These are phyloP conservation scores for Vanilla planifolia DNA, from an alignment of 106 monocot genomes.

Conservation along the genomic window DNA sequence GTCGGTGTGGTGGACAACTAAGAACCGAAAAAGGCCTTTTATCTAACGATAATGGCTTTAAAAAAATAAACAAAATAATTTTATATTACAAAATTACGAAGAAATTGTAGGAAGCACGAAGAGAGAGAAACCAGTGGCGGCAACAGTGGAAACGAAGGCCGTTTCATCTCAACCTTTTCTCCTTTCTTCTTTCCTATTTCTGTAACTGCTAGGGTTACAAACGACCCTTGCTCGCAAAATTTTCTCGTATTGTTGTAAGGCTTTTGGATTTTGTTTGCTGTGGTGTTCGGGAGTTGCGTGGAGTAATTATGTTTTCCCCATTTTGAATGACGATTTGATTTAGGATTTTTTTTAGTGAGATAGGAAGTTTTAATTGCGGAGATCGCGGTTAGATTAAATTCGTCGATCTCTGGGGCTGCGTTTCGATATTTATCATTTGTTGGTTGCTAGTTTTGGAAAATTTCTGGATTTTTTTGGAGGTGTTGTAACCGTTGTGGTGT, in stretches of 20 bases:
- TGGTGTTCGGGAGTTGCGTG: not conserved
- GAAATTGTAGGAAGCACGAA: not conserved
- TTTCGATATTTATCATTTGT: not conserved
- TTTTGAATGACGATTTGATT: not conserved
- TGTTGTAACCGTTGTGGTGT: not conserved
- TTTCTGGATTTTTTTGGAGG: conserved; percentile 4
- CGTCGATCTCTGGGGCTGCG: not conserved
- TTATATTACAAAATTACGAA: no score
- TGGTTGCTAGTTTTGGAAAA: not conserved
- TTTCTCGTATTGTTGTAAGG: not conserved
- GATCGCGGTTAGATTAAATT: conserved; percentile 6
- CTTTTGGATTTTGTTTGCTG: not conserved
- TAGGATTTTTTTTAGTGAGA: not conserved
- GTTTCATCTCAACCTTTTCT: not conserved
- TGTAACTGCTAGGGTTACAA: conserved; percentile 4
- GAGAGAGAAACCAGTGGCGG: conserved; percentile 3
- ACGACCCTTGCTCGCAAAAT: not conserved
- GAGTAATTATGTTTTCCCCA: not conserved
- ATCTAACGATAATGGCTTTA: no score
- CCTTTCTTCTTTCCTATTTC: not conserved
- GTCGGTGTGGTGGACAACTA: no score
- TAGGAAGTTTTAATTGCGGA: conserved; percentile 4
- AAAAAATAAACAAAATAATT: no score
- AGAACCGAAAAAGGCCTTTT: no score
- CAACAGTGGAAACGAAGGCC: conserved; percentile 6